Evolutionary conservation across 2,329 filamentous ascomycete genomes (phyloP), one percentile per base, ranked within the genome.

Genomic region (Colletotrichum scovillei): DNA sequence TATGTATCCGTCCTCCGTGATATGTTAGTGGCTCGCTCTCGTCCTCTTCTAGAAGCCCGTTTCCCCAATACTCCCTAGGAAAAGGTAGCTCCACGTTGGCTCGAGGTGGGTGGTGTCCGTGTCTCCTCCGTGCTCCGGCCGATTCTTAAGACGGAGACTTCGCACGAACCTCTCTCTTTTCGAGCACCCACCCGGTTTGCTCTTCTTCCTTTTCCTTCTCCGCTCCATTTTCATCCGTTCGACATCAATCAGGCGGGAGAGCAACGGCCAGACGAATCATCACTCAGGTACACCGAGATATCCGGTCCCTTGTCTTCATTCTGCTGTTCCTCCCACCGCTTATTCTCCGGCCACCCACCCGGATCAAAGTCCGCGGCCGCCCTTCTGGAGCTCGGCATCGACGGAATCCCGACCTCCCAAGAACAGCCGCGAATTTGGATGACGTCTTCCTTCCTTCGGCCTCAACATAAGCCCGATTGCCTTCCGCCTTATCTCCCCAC

Each of bases 111-210:
- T 24, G 22, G 30, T 30, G 56, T 53, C 58, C 22, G 24, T 46
- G 46, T 49, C 42, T 49, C 26, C 35, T 28, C 60, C 26, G 60
- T 49, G 62, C 67, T 38, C 53, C 35, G 19, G 62, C 22, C 24
- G 46, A 32, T 60, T 67, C 53, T 66, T 70, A 67, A 71, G 68
- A 60, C 42, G 63, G 32, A 67, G 63, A 26, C 24, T 55, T 60
- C 56, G 63, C 68, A 67, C 56, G 46, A 71, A 46, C 68, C 32
- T 67, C 46, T 49, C 42, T 49, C 42, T 49, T 49, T 49, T 22
- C 60, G 5, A 19, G n/a, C 42, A 24, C 35, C 4, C 11, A 42
- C 58, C 5, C 4, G n/a, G n/a, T 5, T 46, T 67, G 30, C 49
- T 32, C 42, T 22, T 52, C 12, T 16, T 32, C 46, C 30, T 24